Conservation (phyloP, 177 flowering plant species). For the Tripterygium wilfordii region DNA sequence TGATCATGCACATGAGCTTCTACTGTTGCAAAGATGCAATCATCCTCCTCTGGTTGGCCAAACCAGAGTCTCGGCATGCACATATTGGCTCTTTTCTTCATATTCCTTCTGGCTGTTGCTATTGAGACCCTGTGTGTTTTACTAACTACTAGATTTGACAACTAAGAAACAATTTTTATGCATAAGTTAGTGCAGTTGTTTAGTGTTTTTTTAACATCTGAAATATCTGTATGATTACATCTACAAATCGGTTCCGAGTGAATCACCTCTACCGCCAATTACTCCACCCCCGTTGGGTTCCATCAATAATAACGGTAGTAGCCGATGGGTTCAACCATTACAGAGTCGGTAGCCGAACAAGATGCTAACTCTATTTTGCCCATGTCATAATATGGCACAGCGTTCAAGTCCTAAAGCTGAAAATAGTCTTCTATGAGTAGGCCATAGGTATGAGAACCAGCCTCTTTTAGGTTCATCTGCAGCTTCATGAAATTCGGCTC, state of each 20-base stretch:
- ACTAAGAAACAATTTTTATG: too few relatives aligned
- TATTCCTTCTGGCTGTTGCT: slow-evolving; percentile 9
- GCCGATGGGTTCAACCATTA: too few relatives aligned
- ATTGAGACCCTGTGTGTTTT: slow-evolving; percentile 14
- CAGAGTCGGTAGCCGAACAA: neutral
- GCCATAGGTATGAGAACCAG: slow-evolving; percentile 52
- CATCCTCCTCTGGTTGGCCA: slow-evolving; percentile 16
- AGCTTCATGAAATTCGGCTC: slow-evolving; percentile 25
- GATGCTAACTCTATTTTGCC: neutral
- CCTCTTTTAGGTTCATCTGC: slow-evolving; percentile 30
- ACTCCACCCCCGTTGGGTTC: too few relatives aligned
- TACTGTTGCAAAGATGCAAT: slow-evolving; percentile 27
- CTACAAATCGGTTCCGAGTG: too few relatives aligned
- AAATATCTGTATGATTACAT: too few relatives aligned
- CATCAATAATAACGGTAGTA: too few relatives aligned
- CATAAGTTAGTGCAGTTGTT: too few relatives aligned
- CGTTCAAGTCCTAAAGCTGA: slow-evolving; percentile 49
- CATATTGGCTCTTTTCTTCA: slow-evolving; percentile 23
- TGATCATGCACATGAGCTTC: slow-evolving; percentile 34
- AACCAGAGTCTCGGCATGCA: slow-evolving; percentile 23
- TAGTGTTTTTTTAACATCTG: too few relatives aligned
- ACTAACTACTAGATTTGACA: neutral
- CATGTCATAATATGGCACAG: slow-evolving; percentile 53
- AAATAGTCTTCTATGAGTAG: slow-evolving; percentile 51
- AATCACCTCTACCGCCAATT: too few relatives aligned